Conservation (phyloP, 176 grass and related monocot species). For the Avena eriantha region DNA sequence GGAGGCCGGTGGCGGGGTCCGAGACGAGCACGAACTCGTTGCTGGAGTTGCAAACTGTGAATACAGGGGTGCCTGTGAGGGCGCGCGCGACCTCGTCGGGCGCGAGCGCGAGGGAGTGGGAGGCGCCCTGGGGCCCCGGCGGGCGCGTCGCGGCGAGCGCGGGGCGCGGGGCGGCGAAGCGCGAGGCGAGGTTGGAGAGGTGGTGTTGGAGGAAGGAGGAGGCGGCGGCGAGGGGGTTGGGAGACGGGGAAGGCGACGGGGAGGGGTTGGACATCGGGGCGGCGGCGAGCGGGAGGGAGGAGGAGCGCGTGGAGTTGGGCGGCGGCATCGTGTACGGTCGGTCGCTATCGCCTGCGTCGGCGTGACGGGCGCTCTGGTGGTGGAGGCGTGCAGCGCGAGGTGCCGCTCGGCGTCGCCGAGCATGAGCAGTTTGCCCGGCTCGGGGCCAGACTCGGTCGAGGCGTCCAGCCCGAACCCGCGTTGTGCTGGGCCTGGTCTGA, state of each 20-base stretch:
- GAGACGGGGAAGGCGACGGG: conserved; percentile 7
- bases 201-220: conserved; percentile 70
- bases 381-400: conserved; percentile 1
- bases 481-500: neutral
- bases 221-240: conserved; percentile 56
- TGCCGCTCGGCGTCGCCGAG: conserved; percentile 14
- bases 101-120: conserved; percentile 63
- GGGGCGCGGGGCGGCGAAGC: conserved; percentile 48
- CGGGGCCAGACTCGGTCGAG: conserved; percentile 6
- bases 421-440: conserved; percentile 20
- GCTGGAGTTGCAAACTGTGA: conserved; percentile 87
- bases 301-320: conserved; percentile 33
- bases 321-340: conserved; percentile 44
- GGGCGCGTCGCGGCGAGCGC: conserved; percentile 21
- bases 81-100: conserved; percentile 72
- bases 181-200: conserved; percentile 54
- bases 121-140: conserved; percentile 41
- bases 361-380: neutral
- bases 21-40: conserved; percentile 96
- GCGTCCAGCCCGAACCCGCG: neutral
- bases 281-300: conserved; percentile 72
- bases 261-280: conserved; percentile 46
- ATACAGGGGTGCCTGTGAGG: conserved; percentile 76
- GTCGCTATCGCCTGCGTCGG: conserved; percentile 36
- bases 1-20: conserved; percentile 74